Evolutionary conservation across 331 rosid genomes (phyloP).

Genomic region (Quercus tomentella): DNA sequence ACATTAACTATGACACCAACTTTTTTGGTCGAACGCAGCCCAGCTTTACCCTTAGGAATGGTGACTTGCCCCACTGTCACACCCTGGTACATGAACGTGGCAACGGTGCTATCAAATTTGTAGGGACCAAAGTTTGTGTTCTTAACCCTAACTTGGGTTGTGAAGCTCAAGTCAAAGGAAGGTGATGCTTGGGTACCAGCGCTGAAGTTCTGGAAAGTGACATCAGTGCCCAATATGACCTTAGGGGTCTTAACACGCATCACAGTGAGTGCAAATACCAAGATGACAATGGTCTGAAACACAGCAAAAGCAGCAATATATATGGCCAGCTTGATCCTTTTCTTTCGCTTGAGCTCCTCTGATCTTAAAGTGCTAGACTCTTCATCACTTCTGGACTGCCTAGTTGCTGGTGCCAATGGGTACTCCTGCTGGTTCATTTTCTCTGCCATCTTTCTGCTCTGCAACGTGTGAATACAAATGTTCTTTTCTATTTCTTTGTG

Average conservation of each 20-base stretch:
- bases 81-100: constrained; percentile 1
- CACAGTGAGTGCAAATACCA: not conserved
- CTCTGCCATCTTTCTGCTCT: constrained; percentile 12
- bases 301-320: too few relatives aligned
- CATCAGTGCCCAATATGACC: not conserved
- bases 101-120: constrained; percentile 10
- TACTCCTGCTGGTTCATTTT: constrained; percentile 10
- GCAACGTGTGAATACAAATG: not conserved
- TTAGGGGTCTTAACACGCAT: constrained; percentile 16
- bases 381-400: constrained; percentile 7
- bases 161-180: constrained; percentile 3
- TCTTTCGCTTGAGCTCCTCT: constrained; percentile 16
- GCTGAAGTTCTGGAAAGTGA: not conserved
- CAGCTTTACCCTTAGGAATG: constrained; percentile 38
- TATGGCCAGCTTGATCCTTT: constrained; percentile 15
- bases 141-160: constrained; percentile 16
- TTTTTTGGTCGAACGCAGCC: constrained; percentile 27
- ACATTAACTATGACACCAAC: constrained; percentile 18
- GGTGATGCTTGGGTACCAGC: not conserved
- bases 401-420: constrained; percentile 12
- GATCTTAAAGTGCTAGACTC: not conserved
- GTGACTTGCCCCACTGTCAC: not conserved
- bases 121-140: constrained; percentile 33
- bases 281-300: constrained; percentile 2
- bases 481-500: not conserved